These are phyloP conservation scores for Butyriboletus loyo DNA, from an alignment of 768 basidiomycete genomes.

Conservation along the genomic window DNA sequence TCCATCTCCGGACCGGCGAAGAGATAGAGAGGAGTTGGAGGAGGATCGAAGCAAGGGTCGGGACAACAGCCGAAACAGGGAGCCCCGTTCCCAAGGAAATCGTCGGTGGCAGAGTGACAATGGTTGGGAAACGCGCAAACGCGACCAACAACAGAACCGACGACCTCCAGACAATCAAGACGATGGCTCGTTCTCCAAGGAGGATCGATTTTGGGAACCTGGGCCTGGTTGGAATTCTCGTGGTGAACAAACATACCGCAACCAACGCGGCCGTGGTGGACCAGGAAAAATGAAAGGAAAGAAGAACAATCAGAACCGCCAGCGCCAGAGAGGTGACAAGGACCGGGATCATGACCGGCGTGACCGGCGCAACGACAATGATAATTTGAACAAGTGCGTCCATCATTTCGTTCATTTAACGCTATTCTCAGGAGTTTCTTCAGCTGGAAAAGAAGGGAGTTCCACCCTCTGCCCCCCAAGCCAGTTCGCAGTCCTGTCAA, in stretches of 20 bases:
- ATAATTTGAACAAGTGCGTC: conserved; percentile 72
- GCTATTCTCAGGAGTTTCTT: conserved; percentile 5
- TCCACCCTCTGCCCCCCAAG: conserved; percentile 39
- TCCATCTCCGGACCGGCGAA: conserved; percentile 44
- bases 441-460: conserved; percentile 70
- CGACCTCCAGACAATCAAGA: conserved; percentile 29
- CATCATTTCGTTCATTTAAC: conserved; percentile 5
- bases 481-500: conserved; percentile 35
- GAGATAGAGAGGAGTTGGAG: conserved; percentile 33
- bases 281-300: conserved; percentile 36
- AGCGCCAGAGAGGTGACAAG: conserved; percentile 29
- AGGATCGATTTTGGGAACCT: conserved; percentile 71
- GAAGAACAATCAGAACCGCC: conserved; percentile 35
- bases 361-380: conserved; percentile 54
- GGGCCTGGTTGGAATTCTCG: conserved; percentile 63
- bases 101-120: conserved; percentile 36
- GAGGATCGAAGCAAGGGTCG: conserved; percentile 38
- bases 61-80: conserved; percentile 38
- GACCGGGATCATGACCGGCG: conserved; percentile 29
- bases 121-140: conserved; percentile 54
- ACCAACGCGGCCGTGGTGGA: conserved; percentile 36
- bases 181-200: conserved; percentile 23
- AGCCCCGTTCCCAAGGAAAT: conserved; percentile 29
- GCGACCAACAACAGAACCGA: conserved; percentile 42
- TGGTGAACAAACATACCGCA: conserved; percentile 38